These are phyloP conservation scores for Onygena corvina DNA, from an alignment of 2,329 filamentous ascomycete species.

Conservation along the genomic window DNA sequence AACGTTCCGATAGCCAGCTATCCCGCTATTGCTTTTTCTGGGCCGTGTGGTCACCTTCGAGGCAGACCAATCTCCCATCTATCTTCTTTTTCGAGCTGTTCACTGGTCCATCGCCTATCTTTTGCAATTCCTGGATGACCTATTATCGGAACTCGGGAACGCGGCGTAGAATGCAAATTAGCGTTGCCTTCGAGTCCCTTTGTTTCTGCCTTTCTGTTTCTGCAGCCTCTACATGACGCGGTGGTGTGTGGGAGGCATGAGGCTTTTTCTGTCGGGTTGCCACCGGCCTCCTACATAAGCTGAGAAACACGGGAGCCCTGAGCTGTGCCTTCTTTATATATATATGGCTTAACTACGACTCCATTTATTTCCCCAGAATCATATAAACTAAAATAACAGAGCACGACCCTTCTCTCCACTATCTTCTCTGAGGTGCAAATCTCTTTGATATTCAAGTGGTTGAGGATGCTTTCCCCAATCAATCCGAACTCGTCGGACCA, in stretches of 20 bases:
- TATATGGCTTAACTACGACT: background rate
- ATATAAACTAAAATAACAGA: background rate
- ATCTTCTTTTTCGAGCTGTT: background rate
- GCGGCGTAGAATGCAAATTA: background rate
- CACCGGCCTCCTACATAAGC: background rate
- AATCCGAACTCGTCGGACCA: background rate
- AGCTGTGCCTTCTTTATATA: background rate
- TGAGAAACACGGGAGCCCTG: background rate
- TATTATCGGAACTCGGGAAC: slow-evolving; percentile 5
- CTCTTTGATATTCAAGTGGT: background rate
- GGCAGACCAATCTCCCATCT: background rate
- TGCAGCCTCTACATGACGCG: background rate
- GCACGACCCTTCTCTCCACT: background rate
- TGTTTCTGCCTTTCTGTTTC: background rate
- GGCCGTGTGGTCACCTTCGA: background rate
- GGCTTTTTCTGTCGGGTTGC: background rate
- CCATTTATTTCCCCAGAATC: background rate
- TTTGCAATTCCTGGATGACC: background rate
- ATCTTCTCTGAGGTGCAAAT: background rate
- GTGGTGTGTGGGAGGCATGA: background rate
- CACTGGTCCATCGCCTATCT: slow-evolving; percentile 2
- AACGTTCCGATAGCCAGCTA: background rate
- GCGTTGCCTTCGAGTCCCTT: slow-evolving; percentile 3
- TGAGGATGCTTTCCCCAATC: background rate
- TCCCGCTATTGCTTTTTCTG: background rate